Evolutionary conservation across 2,329 filamentous ascomycete species (phyloP).

Genomic region (Aspergillus fijiensis): DNA sequence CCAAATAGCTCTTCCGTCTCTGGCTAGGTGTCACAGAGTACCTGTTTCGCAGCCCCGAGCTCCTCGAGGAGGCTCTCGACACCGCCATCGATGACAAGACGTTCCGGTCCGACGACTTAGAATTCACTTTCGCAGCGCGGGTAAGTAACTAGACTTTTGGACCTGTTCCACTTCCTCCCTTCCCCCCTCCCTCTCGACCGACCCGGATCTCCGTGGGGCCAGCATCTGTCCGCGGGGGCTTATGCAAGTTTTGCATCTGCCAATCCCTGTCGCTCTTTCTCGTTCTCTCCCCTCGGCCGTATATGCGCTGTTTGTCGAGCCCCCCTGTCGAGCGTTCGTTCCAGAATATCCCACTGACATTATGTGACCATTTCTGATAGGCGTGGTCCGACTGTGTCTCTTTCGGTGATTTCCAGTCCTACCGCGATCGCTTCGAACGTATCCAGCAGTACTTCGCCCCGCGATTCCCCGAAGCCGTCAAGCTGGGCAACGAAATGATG

Average conservation of each 20-base stretch:
- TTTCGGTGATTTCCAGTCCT: conserved; percentile 88
- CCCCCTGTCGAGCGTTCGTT: neutral
- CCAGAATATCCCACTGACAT: conserved; percentile 8
- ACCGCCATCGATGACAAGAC: conserved; percentile 86
- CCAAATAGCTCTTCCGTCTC: conserved; percentile 75
- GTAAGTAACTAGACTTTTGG: conserved; percentile 38
- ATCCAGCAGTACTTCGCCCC: conserved; percentile 92
- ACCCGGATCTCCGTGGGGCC: neutral
- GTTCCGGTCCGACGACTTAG: conserved; percentile 91
- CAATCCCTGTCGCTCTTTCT: neutral
- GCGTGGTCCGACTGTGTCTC: conserved; percentile 95
- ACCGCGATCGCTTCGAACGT: conserved; percentile 83
- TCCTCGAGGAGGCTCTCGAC: conserved; percentile 80
- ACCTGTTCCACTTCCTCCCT: neutral
- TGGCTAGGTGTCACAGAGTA: conserved; percentile 98
- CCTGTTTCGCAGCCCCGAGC: conserved; percentile 76
- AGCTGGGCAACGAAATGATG: conserved; percentile 95
- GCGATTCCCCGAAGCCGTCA: conserved; percentile 80
- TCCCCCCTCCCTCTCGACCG: neutral
- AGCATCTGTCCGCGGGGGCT: neutral
- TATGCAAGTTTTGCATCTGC: neutral
- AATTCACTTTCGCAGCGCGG: conserved; percentile 94
- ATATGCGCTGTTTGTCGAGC: neutral
- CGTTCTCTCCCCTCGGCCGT: neutral
- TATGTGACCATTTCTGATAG: conserved; percentile 30